Conservation (phyloP, 345 rosid genomes). For the Syzygium oleosum region DNA sequence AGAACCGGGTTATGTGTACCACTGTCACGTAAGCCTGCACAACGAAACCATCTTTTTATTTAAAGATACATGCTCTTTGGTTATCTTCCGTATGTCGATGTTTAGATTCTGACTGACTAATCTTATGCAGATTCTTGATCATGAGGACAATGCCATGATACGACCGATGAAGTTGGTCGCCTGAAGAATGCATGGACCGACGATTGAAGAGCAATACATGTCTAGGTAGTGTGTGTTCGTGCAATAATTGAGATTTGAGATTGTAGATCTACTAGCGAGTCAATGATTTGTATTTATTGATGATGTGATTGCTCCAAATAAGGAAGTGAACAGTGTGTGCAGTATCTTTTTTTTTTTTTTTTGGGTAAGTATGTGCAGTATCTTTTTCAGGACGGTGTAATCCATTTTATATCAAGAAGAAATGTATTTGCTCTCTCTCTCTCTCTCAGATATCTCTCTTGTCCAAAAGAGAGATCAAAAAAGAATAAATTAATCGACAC, state of each 20-base stretch:
- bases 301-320: neutral
- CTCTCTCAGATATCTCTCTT: neutral
- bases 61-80: slow-evolving; percentile 5
- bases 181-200: neutral
- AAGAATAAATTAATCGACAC: neutral
- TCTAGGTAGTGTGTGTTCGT: neutral
- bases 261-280: neutral
- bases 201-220: neutral
- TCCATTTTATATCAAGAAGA: neutral
- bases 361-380: neutral
- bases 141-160: slow-evolving; percentile 85
- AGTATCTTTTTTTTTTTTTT: too few relatives aligned
- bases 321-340: neutral
- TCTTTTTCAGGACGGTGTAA: too few relatives aligned
- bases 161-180: slow-evolving; percentile 48
- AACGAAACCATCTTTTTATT: neutral
- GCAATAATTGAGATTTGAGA: neutral
- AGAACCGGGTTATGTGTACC: slow-evolving; percentile 78
- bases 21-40: slow-evolving; percentile 63
- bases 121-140: slow-evolving; percentile 64
- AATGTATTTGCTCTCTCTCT: neutral
- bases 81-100: neutral
- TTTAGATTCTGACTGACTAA: neutral
- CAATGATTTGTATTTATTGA: neutral
- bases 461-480: neutral